Evolutionary conservation across 2,329 filamentous ascomycete species (phyloP).

Genomic region (Fusarium sulawesiense): DNA sequence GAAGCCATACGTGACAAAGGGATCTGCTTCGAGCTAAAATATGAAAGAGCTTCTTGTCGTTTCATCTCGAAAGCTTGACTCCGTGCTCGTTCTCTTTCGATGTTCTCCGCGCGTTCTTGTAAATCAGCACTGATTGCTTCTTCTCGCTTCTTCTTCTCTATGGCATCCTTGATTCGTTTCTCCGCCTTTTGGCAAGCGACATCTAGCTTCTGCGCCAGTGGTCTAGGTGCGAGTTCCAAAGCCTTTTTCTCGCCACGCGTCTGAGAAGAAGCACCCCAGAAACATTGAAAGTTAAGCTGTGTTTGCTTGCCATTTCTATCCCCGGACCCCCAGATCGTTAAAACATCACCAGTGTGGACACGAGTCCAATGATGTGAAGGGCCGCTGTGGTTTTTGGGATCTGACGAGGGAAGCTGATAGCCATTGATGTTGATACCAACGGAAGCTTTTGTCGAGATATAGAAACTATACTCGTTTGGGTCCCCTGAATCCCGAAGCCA

Average conservation of each 20-base stretch:
- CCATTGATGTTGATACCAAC: constrained; percentile 82
- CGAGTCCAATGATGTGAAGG: constrained; percentile 73
- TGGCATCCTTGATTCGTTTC: constrained; percentile 55
- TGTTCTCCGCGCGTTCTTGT: constrained; percentile 53
- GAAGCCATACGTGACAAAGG: constrained; percentile 46
- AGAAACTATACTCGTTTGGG: constrained; percentile 72
- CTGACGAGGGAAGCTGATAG: constrained; percentile 68
- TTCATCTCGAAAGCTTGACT: constrained; percentile 62
- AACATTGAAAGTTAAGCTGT: constrained; percentile 64
- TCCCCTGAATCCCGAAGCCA: constrained; percentile 52
- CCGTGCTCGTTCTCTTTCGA: constrained; percentile 61
- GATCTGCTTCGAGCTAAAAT: constrained; percentile 50
- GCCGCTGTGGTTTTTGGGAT: constrained; percentile 63
- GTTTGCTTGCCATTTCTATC: constrained; percentile 55
- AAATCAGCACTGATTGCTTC: constrained; percentile 60
- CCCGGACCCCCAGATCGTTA: constrained; percentile 73
- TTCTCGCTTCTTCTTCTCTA: constrained; percentile 56
- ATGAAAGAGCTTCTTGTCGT: constrained; percentile 59
- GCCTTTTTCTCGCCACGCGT: constrained; percentile 49
- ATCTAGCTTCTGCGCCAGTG: constrained; percentile 60
- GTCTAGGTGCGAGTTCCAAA: constrained; percentile 53
- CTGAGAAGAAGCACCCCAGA: constrained; percentile 66
- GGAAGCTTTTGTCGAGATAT: constrained; percentile 82
- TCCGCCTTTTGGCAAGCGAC: constrained; percentile 60
- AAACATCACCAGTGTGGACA: constrained; percentile 79